Conservation (phyloP, 768 basidiomycete genomes). For the Myochromella boudieri region DNA sequence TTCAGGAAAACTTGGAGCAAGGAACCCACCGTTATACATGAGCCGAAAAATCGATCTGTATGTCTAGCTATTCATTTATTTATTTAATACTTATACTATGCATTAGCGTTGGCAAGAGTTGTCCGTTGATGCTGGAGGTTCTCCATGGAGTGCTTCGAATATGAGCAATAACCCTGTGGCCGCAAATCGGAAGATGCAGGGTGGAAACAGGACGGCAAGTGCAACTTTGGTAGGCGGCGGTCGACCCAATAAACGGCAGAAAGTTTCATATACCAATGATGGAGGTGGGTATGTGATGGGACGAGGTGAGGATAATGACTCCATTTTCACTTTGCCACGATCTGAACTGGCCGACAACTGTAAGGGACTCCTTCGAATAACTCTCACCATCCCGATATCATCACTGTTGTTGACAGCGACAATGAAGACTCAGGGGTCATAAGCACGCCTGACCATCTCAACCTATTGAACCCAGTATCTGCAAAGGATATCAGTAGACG, state of each 20-base stretch:
- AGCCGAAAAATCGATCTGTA: slow-evolving; percentile 2
- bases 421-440: slow-evolving; percentile 10
- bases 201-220: background rate
- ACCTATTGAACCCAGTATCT: slow-evolving; percentile 2
- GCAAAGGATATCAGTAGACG: background rate
- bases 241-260: slow-evolving; percentile 1
- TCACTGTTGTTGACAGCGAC: slow-evolving; percentile 3
- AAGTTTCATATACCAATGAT: background rate
- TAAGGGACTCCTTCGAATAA: slow-evolving; percentile 1
- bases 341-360: background rate
- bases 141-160: background rate
- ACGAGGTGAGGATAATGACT: background rate
- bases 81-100: no score
- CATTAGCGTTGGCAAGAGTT: no score
- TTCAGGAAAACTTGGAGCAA: slow-evolving; percentile 14
- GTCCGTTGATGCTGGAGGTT: background rate
- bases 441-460: slow-evolving; percentile 7
- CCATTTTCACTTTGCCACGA: background rate
- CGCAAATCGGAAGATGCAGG: background rate
- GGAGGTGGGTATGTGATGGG: background rate
- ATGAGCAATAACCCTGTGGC: background rate
- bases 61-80: background rate
- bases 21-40: background rate
- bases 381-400: background rate
- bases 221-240: background rate